Evolutionary conservation across 2,329 filamentous ascomycete species (phyloP).

Genomic region (Lasiodiplodia sp.): DNA sequence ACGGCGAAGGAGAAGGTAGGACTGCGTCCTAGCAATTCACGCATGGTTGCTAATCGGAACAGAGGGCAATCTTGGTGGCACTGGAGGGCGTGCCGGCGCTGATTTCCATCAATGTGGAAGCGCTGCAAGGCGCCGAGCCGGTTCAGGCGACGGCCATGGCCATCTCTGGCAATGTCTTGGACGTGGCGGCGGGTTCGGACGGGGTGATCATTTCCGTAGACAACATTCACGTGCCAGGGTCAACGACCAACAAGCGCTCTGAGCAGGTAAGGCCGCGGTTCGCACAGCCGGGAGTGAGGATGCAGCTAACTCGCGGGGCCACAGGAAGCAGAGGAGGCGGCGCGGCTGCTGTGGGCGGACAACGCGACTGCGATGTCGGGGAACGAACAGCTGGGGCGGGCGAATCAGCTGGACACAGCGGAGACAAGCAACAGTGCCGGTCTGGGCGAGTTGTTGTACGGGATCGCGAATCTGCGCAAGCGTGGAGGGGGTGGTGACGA

Average conservation of each 20-base stretch:
- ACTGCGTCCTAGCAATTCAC: conserved; percentile 33
- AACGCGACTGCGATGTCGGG: conserved; percentile 19
- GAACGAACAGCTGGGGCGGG: conserved; percentile 30
- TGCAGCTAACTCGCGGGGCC: conserved; percentile 23
- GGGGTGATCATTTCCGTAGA: conserved; percentile 61
- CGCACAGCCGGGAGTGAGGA: conserved; percentile 14
- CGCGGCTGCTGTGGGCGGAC: conserved; percentile 13
- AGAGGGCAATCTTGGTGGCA: conserved; percentile 46
- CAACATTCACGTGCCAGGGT: conserved; percentile 58
- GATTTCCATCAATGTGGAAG: conserved; percentile 66
- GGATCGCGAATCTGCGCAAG: conserved; percentile 59
- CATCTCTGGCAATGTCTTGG: conserved; percentile 71
- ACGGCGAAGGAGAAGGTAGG: conserved; percentile 46
- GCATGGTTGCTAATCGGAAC: conserved; percentile 2
- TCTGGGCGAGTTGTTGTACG: conserved; percentile 53
- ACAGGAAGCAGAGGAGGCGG: conserved; percentile 13
- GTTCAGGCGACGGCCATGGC: conserved; percentile 47
- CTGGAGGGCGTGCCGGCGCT: conserved; percentile 64
- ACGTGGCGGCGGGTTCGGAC: conserved; percentile 49
- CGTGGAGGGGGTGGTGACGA: conserved; percentile 50
- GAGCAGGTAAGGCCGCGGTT: conserved; percentile 39
- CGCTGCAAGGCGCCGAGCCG: conserved; percentile 56
- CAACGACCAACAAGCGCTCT: conserved; percentile 51
- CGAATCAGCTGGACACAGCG: conserved; percentile 35
- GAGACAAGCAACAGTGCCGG: conserved; percentile 31